phyloP scores from a whole-genome alignment of 768 basidiomycete species.

The Pisolithus sp. region DNA sequence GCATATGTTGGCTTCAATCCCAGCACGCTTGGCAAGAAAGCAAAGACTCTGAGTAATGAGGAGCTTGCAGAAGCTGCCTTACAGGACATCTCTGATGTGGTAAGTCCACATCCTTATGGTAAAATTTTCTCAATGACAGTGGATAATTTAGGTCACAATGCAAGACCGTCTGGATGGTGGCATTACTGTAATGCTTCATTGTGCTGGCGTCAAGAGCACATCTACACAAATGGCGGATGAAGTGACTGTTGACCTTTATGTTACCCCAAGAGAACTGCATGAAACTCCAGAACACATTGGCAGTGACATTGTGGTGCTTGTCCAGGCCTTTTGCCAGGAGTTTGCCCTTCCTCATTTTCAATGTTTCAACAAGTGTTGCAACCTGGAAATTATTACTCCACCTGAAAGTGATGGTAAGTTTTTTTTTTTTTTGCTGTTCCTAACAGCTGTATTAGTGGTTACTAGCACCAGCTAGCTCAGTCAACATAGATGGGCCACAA shows the following conservation, averaged over 20 bases:
- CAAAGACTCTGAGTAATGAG: not conserved
- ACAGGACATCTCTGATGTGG: conserved; percentile 6
- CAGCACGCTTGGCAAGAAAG: no score
- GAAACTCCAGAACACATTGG: not conserved
- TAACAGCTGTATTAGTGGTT: not conserved
- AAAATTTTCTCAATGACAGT: not conserved
- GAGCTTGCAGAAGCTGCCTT: not conserved
- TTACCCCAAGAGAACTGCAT: not conserved
- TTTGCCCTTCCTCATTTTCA: conserved; percentile 6
- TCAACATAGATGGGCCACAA: not conserved
- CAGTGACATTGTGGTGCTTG: conserved; percentile 1
- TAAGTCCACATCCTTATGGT: not conserved
- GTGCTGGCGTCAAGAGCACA: not conserved
- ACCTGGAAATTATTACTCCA: not conserved
- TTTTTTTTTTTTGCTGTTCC: not conserved
- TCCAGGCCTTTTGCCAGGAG: conserved; percentile 9
- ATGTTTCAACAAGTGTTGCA: conserved; percentile 1
- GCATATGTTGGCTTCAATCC: not conserved
- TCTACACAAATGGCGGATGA: not conserved
- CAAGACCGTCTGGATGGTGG: conserved; percentile 9
- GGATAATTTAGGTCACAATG: conserved; percentile 1
- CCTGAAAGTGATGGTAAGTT: not conserved
- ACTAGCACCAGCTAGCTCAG: not conserved
- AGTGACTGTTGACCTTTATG: conserved; percentile 3
- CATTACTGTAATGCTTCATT: conserved; percentile 2